Conservation (phyloP, 148 eudicot genomes). For the Chenopodium album region DNA sequence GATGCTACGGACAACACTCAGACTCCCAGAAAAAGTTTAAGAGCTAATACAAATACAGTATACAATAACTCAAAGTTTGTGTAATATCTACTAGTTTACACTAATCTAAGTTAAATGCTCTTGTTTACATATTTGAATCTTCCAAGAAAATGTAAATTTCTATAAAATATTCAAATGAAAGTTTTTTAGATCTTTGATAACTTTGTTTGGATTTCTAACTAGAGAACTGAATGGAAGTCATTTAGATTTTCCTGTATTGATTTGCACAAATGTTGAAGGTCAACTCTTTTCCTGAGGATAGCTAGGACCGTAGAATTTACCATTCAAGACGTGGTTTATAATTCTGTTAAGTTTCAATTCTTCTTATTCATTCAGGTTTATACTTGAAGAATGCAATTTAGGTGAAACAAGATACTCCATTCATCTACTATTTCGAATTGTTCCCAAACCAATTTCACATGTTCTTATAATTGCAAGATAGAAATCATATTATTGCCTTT, state of each 20-base stretch:
- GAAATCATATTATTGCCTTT: too few relatives aligned
- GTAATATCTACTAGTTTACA: neutral
- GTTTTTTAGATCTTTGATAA: neutral
- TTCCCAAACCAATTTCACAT: too few relatives aligned
- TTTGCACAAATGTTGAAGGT: neutral
- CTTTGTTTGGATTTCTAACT: neutral
- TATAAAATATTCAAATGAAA: neutral
- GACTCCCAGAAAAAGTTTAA: neutral
- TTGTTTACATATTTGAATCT: neutral
- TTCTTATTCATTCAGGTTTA: too few relatives aligned
- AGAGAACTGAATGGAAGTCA: neutral
- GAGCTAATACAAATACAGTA: neutral
- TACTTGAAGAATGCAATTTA: too few relatives aligned
- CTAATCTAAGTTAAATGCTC: neutral
- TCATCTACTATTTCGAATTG: too few relatives aligned
- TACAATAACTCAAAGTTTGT: neutral
- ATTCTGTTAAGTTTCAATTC: too few relatives aligned
- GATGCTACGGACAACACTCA: neutral
- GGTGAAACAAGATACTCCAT: too few relatives aligned
- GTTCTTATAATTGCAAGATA: too few relatives aligned
- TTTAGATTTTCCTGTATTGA: neutral
- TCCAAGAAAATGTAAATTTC: neutral
- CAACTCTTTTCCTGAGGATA: neutral
- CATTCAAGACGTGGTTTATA: too few relatives aligned
- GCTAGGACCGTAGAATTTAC: too few relatives aligned